A percentile compares a stretch with the other conserved stretches of the same genome.
Conservation (phyloP, 495 filamentous ascomycete genomes). For the Penicillium silybi region DNA sequence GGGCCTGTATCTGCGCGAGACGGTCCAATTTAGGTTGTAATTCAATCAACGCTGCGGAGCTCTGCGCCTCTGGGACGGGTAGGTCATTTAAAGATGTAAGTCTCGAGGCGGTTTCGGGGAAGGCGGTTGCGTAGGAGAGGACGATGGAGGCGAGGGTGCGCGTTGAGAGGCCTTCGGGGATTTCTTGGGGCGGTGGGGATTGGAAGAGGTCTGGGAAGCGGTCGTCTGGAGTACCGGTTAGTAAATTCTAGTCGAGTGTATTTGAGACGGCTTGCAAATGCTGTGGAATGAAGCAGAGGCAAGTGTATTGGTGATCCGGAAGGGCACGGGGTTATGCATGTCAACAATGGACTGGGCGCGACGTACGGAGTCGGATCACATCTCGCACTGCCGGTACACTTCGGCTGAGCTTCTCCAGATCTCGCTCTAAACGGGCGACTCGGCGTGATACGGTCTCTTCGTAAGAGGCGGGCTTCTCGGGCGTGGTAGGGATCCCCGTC, state of each 20-base stretch:
- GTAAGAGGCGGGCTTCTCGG: constrained; percentile 31
- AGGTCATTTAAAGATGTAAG: constrained; percentile 77
- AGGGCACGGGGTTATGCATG: background rate
- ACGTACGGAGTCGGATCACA: constrained; percentile 46
- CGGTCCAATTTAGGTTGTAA: constrained; percentile 68
- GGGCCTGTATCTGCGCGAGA: constrained; percentile 60
- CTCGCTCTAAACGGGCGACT: constrained; percentile 61
- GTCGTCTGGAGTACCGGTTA: constrained; percentile 40
- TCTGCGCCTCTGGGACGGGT: constrained; percentile 64
- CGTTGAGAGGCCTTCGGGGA: constrained; percentile 42
- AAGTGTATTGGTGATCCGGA: background rate
- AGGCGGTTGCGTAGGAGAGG: constrained; percentile 68
- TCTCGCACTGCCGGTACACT: constrained; percentile 47
- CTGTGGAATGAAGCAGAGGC: no score
- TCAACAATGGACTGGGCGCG: background rate
- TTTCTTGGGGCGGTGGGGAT: constrained; percentile 28
- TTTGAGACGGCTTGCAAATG: background rate
- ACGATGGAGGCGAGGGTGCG: constrained; percentile 60
- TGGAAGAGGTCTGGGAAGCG: constrained; percentile 58
- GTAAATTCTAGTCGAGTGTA: background rate
- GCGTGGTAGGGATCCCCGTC: constrained; percentile 39
- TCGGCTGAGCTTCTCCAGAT: constrained; percentile 46
- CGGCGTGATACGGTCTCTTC: constrained; percentile 49
- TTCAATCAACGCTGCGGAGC: constrained; percentile 62
- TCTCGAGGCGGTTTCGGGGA: constrained; percentile 71